Evolutionary conservation across 768 basidiomycete genomes (phyloP).

Genomic region (Pleurotus eryngii): DNA sequence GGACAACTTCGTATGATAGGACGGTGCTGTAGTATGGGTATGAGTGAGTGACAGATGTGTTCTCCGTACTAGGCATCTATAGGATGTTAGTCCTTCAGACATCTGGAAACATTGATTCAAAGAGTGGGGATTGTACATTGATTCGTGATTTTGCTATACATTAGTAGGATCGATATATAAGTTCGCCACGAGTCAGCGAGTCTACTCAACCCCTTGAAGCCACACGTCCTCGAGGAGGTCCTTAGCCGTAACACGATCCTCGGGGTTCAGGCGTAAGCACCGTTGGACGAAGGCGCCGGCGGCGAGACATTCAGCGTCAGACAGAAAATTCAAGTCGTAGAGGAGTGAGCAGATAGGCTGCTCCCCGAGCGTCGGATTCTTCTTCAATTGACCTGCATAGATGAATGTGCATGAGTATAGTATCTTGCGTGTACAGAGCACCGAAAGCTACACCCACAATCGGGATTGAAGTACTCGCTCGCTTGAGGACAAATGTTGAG

Average conservation of each 20-base stretch:
- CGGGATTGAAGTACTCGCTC: background rate
- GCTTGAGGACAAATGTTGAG: background rate
- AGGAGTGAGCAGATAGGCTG: background rate
- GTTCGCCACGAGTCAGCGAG: no score
- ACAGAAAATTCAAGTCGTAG: conserved; percentile 3
- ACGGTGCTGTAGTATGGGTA: no score
- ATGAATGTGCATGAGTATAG: no score
- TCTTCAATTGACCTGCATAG: conserved; percentile 15
- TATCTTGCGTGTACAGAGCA: no score
- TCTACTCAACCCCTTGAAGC: background rate
- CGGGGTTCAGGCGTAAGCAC: conserved; percentile 22
- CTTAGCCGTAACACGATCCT: conserved; percentile 18
- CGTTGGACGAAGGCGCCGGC: conserved; percentile 15
- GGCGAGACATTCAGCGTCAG: conserved; percentile 12
- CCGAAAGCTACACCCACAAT: background rate
- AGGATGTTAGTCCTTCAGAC: no score
- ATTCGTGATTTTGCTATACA: no score
- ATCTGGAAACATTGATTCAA: no score
- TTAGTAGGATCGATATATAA: no score
- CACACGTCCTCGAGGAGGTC: conserved; percentile 19
- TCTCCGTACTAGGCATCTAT: no score
- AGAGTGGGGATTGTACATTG: no score
- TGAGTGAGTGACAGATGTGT: no score
- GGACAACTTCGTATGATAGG: no score
- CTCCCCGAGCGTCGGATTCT: conserved; percentile 10